Evolutionary conservation across 2,329 filamentous ascomycete species (phyloP).

Genomic region (Penicillium griseofulvum): DNA sequence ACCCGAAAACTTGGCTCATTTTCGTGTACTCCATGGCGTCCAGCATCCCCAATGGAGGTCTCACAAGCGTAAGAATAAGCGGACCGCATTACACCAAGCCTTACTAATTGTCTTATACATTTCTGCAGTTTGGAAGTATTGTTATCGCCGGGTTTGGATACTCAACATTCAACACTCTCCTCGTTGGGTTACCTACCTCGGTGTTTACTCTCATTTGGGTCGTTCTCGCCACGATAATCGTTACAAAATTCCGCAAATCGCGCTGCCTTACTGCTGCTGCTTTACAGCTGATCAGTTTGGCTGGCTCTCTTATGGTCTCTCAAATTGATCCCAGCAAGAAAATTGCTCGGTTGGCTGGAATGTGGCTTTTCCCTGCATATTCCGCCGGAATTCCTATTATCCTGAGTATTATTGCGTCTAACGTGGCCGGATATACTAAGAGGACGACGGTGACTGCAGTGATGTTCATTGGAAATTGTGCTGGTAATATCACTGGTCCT

Average conservation of each 20-base stretch:
- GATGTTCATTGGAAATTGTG: slow-evolving; percentile 40
- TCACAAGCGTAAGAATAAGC: slow-evolving; percentile 14
- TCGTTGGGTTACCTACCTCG: slow-evolving; percentile 12
- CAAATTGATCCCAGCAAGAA: neutral
- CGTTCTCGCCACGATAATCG: slow-evolving; percentile 1
- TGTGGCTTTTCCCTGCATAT: slow-evolving; percentile 30
- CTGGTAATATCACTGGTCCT: slow-evolving; percentile 43
- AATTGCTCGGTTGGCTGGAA: slow-evolving; percentile 1
- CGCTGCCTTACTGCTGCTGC: neutral
- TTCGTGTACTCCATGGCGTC: slow-evolving; percentile 28
- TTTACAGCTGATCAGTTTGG: neutral
- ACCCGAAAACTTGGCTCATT: slow-evolving; percentile 34
- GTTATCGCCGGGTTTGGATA: slow-evolving; percentile 20
- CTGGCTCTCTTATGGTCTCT: neutral
- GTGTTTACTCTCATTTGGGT: slow-evolving; percentile 12
- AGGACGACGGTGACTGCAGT: slow-evolving; percentile 46
- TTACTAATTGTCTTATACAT: neutral
- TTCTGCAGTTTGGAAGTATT: slow-evolving; percentile 16
- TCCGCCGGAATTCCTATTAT: slow-evolving; percentile 32
- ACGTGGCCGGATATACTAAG: slow-evolving; percentile 48
- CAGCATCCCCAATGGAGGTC: slow-evolving; percentile 30
- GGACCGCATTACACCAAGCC: neutral
- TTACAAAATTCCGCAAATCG: slow-evolving; percentile 5
- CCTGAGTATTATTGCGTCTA: slow-evolving; percentile 40
- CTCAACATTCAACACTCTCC: slow-evolving; percentile 17